Evolutionary conservation across 257 asterid genomes (phyloP).

Genomic region (Solanum piurae): DNA sequence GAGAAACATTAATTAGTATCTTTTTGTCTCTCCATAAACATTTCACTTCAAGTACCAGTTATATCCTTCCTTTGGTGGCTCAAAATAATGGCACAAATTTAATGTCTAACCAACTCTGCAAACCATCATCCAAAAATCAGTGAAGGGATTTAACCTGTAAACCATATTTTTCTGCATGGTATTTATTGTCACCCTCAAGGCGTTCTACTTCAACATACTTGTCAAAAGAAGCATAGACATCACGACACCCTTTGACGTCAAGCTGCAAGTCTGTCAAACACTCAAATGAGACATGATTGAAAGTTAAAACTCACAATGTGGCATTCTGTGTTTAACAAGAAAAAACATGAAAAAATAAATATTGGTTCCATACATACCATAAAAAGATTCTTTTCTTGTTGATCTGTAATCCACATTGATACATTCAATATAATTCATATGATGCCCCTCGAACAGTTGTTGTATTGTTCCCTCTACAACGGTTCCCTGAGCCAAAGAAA

Average conservation of each 20-base stretch:
- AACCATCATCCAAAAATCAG: not conserved
- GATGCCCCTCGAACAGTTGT: slow-evolving; percentile 80
- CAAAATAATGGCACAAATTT: not conserved
- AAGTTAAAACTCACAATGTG: not conserved
- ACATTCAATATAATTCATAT: slow-evolving; percentile 79
- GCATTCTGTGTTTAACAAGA: not conserved
- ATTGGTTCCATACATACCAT: slow-evolving; percentile 30
- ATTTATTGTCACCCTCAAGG: slow-evolving; percentile 75
- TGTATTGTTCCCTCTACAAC: slow-evolving; percentile 87
- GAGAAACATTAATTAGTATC: not conserved
- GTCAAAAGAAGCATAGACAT: slow-evolving; percentile 79
- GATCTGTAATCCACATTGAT: slow-evolving; percentile 76
- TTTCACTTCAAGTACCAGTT: not conserved
- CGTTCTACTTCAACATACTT: slow-evolving; percentile 79
- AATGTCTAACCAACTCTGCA: not conserved
- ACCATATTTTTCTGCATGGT: slow-evolving; percentile 65
- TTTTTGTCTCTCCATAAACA: not conserved
- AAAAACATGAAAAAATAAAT: not conserved
- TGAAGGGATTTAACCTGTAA: slow-evolving; percentile 44
- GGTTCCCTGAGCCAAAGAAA: slow-evolving; percentile 44
- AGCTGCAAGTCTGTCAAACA: slow-evolving; percentile 58
- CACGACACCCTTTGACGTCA: slow-evolving; percentile 72
- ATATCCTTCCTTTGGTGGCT: not conserved
- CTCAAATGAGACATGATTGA: not conserved
- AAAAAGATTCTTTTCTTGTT: slow-evolving; percentile 77